Evolutionary conservation across 2,329 filamentous ascomycete genomes (phyloP).

Genomic region (Rutstroemia sp.): DNA sequence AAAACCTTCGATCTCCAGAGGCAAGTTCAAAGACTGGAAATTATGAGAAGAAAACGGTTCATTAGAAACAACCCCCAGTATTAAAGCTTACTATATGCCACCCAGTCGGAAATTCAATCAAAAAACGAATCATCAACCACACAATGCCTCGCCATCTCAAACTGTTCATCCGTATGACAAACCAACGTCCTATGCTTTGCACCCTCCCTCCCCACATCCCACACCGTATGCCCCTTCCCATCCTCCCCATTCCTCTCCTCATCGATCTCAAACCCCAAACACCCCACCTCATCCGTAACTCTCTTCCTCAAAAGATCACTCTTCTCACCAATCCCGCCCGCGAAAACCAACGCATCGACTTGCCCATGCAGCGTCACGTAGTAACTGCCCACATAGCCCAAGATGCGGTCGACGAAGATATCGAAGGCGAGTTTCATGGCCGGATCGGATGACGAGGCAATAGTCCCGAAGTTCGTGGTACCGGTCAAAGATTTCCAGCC

Average conservation of each 20-base stretch:
- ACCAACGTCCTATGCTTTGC: constrained; percentile 58
- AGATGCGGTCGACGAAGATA: constrained; percentile 71
- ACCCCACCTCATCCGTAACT: constrained; percentile 54
- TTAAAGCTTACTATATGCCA: neutral
- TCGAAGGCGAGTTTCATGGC: constrained; percentile 67
- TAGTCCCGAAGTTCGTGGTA: constrained; percentile 73
- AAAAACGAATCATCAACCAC: constrained; percentile 21
- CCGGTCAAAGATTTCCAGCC: constrained; percentile 82
- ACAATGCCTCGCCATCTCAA: constrained; percentile 49
- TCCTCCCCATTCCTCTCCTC: constrained; percentile 46
- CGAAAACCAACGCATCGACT: constrained; percentile 81
- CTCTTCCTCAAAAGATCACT: constrained; percentile 56
- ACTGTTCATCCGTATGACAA: constrained; percentile 77
- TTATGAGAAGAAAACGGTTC: neutral
- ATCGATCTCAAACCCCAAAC: constrained; percentile 69
- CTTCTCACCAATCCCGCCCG: constrained; percentile 83
- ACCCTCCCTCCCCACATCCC: constrained; percentile 49
- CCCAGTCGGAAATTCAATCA: neutral
- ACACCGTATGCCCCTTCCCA: constrained; percentile 43
- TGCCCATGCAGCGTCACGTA: constrained; percentile 67
- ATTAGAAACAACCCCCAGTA: neutral
- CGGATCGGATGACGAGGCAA: constrained; percentile 50
- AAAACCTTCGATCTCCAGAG: no score
- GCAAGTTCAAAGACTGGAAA: no score
- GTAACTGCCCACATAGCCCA: constrained; percentile 69